Evolutionary conservation across 805 yeast genomes (phyloP), one percentile per base, ranked within the genome.

Genomic region (Lipomyces japonicus): DNA sequence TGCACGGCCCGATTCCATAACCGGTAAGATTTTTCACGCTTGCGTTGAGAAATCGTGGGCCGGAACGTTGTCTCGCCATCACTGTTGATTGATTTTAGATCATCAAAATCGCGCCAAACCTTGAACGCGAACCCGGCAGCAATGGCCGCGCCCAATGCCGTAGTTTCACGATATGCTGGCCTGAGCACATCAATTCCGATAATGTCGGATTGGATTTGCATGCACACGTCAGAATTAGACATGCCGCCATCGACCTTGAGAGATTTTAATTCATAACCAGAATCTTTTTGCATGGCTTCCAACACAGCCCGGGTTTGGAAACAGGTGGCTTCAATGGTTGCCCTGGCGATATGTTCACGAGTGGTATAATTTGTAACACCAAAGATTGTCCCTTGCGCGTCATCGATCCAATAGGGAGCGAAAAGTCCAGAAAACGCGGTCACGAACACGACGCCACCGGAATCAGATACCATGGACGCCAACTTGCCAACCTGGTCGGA

Each of bases 371-470:
- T 95, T 3, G 96, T 87, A 74, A 90, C 77, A 34, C 97, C 97
- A 66, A 89, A 82, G 39, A 91, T 85, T 30, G 96, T 84, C 43
- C 97, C 97, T 57, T 95, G 80, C 4, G 96, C 88, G 46, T 86
- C 86, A 12, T 90, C 79, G 64, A 86, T 88, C 97, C 97, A 90
- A 71, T 90, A 88, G 19, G 97, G 97, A 2, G 96, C 95, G 69
- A 86, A 90, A 48, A 90, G 73, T 5, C 97, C 97, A 28, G 90
- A 83, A 66, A 90, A 88, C 2, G 96, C 96, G 26, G 97, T 95
- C 40, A 90, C 95, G 64, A 90, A 90, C 34, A 87, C 89, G 23
- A 90, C 96, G 35, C 96, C 96, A 43, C 93, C 96, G 16, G 91
- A 75, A 65, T 84, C 80, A 23, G 77, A 74, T 34, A 87, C 96